phyloP scores from a whole-genome alignment of 176 grass and related monocot genomes.

The Oryza brachyantha region DNA sequence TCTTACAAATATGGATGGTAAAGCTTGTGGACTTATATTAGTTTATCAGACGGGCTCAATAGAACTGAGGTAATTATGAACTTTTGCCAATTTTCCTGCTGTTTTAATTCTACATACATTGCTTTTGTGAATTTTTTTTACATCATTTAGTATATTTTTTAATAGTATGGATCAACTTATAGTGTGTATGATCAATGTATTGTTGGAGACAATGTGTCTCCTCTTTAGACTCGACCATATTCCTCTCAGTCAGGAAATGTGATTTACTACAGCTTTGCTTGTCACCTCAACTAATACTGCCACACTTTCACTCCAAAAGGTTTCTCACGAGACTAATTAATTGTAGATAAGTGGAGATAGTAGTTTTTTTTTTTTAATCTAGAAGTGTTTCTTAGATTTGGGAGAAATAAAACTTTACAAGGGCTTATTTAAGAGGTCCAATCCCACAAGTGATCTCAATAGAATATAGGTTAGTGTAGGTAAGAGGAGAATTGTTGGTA shows the following conservation, averaged over 20 bases:
- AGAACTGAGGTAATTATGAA: conserved; percentile 63
- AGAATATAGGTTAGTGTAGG: background rate
- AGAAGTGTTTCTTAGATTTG: too few relatives aligned
- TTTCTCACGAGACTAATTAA: too few relatives aligned
- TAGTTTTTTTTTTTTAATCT: too few relatives aligned
- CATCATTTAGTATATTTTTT: background rate
- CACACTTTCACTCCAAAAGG: background rate
- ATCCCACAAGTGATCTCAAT: too few relatives aligned
- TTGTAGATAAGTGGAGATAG: too few relatives aligned
- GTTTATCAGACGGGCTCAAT: conserved; percentile 74
- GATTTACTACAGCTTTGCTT: conserved; percentile 1
- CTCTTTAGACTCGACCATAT: conserved; percentile 6
- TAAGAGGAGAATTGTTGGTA: background rate
- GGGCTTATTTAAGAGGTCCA: too few relatives aligned
- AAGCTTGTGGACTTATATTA: conserved; percentile 65
- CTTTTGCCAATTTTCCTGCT: conserved; percentile 15
- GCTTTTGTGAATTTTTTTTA: background rate
- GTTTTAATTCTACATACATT: background rate
- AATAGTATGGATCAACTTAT: background rate
- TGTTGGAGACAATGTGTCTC: background rate
- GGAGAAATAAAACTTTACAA: too few relatives aligned
- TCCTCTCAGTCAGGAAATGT: background rate
- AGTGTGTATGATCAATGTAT: background rate
- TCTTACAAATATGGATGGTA: conserved; percentile 66
- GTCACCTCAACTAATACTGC: background rate